Evolutionary conservation across 2,329 filamentous ascomycete species (phyloP).

Genomic region (Hypoxylon sp.): DNA sequence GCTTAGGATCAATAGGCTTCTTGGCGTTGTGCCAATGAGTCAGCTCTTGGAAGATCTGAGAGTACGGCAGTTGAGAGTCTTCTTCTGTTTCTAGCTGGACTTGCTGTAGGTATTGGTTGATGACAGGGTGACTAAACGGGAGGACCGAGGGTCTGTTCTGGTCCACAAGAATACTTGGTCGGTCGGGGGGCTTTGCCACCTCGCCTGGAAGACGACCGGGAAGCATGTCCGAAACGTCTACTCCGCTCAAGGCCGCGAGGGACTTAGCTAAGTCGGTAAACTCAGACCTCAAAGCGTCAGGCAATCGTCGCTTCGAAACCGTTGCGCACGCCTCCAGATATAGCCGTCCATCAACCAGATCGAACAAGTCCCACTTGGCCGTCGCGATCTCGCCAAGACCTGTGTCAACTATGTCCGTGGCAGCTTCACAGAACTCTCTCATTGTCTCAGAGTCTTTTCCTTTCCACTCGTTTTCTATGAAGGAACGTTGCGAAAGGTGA

Average conservation of each 20-base stretch:
- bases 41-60: constrained; percentile 62
- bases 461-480: constrained; percentile 1
- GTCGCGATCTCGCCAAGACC: constrained; percentile 2
- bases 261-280: constrained; percentile 23
- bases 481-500: constrained; percentile 45
- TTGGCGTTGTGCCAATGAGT: constrained; percentile 75
- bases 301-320: constrained; percentile 19
- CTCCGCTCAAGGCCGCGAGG: constrained; percentile 9
- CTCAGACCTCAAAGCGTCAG: constrained; percentile 38
- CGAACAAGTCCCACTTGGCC: constrained; percentile 50
- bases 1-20: constrained; percentile 61
- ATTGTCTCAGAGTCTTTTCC: constrained; percentile 8
- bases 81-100: constrained; percentile 56
- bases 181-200: constrained; percentile 4
- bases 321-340: constrained; percentile 37
- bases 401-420: constrained; percentile 14
- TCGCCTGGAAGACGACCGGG: neutral
- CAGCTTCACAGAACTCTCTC: constrained; percentile 34
- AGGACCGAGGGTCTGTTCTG: constrained; percentile 53
- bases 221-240: constrained; percentile 12
- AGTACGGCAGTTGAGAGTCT: constrained; percentile 43
- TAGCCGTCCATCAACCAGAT: constrained; percentile 53
- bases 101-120: constrained; percentile 61
- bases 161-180: constrained; percentile 6
- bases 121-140: constrained; percentile 61